Conservation (phyloP, 768 basidiomycete genomes). For the Hemileccinum impolitum region DNA sequence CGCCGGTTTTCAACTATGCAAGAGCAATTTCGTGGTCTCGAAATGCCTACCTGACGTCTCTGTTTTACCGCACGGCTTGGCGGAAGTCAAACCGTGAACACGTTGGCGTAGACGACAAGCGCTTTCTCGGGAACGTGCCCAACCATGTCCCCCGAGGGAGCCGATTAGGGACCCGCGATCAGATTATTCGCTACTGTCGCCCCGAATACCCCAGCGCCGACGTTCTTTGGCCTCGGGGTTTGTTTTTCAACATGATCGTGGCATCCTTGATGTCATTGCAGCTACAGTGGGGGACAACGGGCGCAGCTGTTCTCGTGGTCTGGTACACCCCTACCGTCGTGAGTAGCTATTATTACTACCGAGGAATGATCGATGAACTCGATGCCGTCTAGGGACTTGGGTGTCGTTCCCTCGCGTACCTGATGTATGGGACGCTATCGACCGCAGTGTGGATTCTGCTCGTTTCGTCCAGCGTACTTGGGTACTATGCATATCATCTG, state of each 20-base stretch:
- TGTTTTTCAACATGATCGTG: conserved; percentile 25
- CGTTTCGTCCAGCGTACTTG: conserved; percentile 27
- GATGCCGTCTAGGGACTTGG: conserved; percentile 25
- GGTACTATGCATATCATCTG: conserved; percentile 18
- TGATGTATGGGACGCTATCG: conserved; percentile 28
- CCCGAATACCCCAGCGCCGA: not conserved
- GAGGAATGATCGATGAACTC: not conserved
- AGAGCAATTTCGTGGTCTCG: conserved; percentile 21
- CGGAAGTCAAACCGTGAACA: not conserved
- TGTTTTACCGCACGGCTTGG: conserved; percentile 19
- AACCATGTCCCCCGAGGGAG: conserved; percentile 8
- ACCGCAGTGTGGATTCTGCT: conserved; percentile 31
- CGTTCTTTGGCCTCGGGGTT: conserved; percentile 21
- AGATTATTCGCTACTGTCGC: conserved; percentile 21
- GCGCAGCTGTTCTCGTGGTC: conserved; percentile 26
- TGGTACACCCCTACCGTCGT: conserved; percentile 32
- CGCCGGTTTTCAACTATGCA: conserved; percentile 27
- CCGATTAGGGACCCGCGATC: conserved; percentile 17
- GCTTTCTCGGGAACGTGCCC: not conserved
- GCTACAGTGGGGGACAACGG: conserved; percentile 34
- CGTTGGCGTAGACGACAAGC: not conserved
- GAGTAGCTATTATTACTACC: not conserved
- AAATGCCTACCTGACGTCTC: conserved; percentile 11
- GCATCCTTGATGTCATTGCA: conserved; percentile 30
- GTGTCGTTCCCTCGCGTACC: conserved; percentile 33